Conservation (phyloP, 257 asterid genomes). For the Solanum appendiculatum region DNA sequence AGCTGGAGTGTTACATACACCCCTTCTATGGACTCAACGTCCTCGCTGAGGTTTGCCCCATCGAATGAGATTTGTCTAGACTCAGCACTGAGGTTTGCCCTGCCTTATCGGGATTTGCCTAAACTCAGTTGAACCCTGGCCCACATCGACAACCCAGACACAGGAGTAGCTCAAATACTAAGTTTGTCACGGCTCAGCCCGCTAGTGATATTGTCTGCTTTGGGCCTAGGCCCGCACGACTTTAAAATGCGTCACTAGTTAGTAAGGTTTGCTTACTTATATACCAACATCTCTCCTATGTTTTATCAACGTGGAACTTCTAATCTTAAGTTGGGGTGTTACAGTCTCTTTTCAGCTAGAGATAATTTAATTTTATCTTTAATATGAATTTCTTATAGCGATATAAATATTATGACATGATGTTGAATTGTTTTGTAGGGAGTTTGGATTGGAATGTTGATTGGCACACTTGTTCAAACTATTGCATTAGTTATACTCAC, state of each 20-base stretch:
- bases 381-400: neutral
- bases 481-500: constrained; percentile 30
- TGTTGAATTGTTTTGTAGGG: constrained; percentile 24
- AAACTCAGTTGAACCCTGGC: too few relatives aligned
- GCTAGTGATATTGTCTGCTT: neutral
- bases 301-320: too few relatives aligned
- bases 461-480: constrained; percentile 48
- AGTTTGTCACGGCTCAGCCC: neutral
- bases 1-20: too few relatives aligned
- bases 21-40: too few relatives aligned
- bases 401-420: too few relatives aligned
- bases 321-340: neutral
- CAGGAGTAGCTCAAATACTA: fast-evolving
- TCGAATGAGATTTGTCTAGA: too few relatives aligned
- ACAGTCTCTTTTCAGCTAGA: fast-evolving
- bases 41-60: too few relatives aligned
- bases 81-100: too few relatives aligned
- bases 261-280: neutral
- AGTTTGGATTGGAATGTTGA: constrained; percentile 63
- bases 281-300: too few relatives aligned
- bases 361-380: neutral
- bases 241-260: too few relatives aligned
- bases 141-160: too few relatives aligned
- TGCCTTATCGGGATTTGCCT: too few relatives aligned
- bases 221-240: fast-evolving